phyloP scores from a whole-genome alignment of 2,329 filamentous ascomycete species.

The Mycocentrospora acerina region DNA sequence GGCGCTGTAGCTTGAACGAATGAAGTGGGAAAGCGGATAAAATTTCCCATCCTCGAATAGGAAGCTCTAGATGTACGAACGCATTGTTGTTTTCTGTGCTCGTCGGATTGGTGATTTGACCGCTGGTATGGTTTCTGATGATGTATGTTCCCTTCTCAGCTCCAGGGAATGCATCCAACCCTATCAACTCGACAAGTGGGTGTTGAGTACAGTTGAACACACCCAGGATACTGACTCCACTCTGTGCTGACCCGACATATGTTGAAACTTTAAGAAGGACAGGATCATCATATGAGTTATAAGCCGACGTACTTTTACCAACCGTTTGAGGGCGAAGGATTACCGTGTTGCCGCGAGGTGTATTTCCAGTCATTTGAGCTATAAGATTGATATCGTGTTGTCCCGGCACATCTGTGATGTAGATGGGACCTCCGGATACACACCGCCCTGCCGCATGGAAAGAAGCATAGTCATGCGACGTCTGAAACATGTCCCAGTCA shows the following conservation, averaged over 20 bases:
- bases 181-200: constrained; percentile 67
- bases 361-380: constrained; percentile 75
- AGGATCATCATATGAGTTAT: constrained; percentile 73
- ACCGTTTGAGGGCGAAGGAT: constrained; percentile 77
- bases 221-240: constrained; percentile 75
- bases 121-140: constrained; percentile 70
- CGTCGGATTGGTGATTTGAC: constrained; percentile 60
- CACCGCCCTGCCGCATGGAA: constrained; percentile 92
- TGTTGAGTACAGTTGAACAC: constrained; percentile 77
- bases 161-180: constrained; percentile 73
- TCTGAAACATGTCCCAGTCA: constrained; percentile 79
- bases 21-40: constrained; percentile 71
- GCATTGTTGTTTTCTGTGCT: constrained; percentile 47
- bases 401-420: constrained; percentile 88
- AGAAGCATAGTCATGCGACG: constrained; percentile 66
- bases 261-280: constrained; percentile 74
- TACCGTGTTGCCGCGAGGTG: constrained; percentile 70
- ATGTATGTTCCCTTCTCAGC: constrained; percentile 65
- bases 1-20: constrained; percentile 51
- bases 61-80: constrained; percentile 64
- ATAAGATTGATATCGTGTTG: constrained; percentile 76
- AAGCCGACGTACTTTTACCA: constrained; percentile 72
- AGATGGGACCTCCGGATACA: constrained; percentile 87
- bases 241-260: constrained; percentile 68
- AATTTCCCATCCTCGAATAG: constrained; percentile 73